These are phyloP conservation scores for Pseudogymnoascus sp. DNA, from an alignment of 2,329 filamentous ascomycete genomes.

Conservation along the genomic window DNA sequence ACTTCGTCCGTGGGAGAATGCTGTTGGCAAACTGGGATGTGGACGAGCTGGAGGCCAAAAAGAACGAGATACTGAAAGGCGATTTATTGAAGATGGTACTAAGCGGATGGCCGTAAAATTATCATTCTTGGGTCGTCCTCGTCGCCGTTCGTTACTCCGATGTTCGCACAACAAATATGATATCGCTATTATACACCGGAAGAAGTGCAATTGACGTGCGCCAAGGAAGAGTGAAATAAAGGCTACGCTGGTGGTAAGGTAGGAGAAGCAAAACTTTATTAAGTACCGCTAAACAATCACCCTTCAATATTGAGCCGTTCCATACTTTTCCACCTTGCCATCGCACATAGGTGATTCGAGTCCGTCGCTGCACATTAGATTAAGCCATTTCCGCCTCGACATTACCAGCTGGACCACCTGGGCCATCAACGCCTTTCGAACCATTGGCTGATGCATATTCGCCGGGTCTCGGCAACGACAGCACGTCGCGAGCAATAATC, in stretches of 20 bases:
- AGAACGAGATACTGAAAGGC: slow-evolving; percentile 7
- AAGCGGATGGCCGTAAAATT: neutral
- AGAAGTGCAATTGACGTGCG: neutral
- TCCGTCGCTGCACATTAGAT: neutral
- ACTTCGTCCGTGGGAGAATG: slow-evolving; percentile 33
- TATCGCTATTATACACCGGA: neutral
- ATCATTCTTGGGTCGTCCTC: neutral
- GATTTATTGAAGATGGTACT: neutral
- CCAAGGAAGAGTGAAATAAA: neutral
- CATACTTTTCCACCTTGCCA: neutral
- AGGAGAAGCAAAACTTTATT: neutral
- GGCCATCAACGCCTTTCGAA: neutral
- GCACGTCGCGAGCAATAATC: neutral
- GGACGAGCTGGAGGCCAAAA: slow-evolving; percentile 28
- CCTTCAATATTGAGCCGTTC: neutral
- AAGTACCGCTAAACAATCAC: neutral
- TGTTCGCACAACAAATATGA: neutral
- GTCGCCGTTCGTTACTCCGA: neutral
- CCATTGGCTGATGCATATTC: neutral
- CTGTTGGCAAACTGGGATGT: slow-evolving; percentile 36
- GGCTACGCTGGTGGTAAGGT: neutral
- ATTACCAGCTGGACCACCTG: neutral
- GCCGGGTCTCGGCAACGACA: neutral
- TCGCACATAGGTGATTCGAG: neutral
- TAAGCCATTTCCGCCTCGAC: neutral